A percentile compares a stretch with the other conserved stretches of the same genome.
phyloP scores from a whole-genome alignment of 352 stramenopile genomes.

The Globisporangium lucens region DNA sequence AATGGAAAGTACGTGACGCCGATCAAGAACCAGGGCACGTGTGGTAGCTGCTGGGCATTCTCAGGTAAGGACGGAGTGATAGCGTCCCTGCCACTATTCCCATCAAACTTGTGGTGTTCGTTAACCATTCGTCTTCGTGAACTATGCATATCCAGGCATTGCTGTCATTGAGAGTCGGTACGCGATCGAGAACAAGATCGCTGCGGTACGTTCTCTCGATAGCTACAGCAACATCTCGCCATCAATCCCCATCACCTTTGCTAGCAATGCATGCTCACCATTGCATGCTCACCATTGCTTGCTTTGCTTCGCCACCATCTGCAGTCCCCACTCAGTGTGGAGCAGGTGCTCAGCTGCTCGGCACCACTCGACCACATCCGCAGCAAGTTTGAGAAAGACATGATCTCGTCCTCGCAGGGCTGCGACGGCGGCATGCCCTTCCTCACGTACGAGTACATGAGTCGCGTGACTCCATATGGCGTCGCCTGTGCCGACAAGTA shows the following conservation, averaged over 20 bases:
- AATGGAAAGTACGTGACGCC: conserved; percentile 83
- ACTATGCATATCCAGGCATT: conserved; percentile 29
- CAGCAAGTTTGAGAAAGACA: conserved; percentile 66
- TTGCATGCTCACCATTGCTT: background rate
- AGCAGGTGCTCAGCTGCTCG: conserved; percentile 84
- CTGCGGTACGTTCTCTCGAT: conserved; percentile 28
- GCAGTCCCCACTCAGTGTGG: conserved; percentile 69
- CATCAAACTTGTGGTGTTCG: no score
- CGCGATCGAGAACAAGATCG: conserved; percentile 74
- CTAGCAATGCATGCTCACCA: background rate
- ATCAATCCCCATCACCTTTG: background rate
- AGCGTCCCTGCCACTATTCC: no score
- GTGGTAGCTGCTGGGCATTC: conserved; percentile 93
- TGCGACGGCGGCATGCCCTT: conserved; percentile 89
- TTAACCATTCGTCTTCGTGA: no score
- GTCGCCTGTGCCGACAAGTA: conserved; percentile 64
- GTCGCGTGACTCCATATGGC: conserved; percentile 50
- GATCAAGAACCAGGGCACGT: conserved; percentile 92
- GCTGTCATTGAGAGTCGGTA: conserved; percentile 69
- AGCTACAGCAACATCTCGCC: background rate
- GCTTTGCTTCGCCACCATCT: background rate
- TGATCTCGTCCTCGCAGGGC: conserved; percentile 75
- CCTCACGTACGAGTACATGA: conserved; percentile 88
- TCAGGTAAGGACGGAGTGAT: conserved; percentile 23
- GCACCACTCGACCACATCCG: conserved; percentile 62